A percentile compares a stretch with the other conserved stretches of the same genome.
Evolutionary conservation across 352 stramenopile species (phyloP).

Genomic region (Phytophthora syringae): DNA sequence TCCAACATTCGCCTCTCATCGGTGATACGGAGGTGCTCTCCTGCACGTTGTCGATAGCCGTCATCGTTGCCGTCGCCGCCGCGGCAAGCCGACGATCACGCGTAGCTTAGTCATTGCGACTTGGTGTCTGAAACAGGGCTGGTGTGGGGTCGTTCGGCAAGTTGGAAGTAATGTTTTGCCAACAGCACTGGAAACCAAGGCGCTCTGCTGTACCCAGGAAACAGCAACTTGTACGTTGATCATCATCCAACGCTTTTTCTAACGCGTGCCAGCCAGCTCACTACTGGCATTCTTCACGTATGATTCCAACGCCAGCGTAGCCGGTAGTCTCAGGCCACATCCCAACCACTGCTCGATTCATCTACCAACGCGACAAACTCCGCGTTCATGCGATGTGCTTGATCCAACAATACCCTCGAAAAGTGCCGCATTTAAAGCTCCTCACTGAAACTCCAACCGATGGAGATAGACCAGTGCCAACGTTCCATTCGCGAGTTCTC

Average conservation of each 20-base stretch:
- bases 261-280: constrained; percentile 2
- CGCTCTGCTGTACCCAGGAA: too few relatives aligned
- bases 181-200: too few relatives aligned
- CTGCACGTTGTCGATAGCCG: constrained; percentile 10
- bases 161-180: constrained; percentile 17
- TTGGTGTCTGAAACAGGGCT: not conserved
- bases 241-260: constrained; percentile 15
- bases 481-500: too few relatives aligned
- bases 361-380: too few relatives aligned
- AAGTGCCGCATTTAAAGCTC: too few relatives aligned
- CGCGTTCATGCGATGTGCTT: too few relatives aligned
- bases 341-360: not conserved
- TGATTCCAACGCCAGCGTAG: constrained; percentile 1
- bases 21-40: constrained; percentile 7
- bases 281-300: too few relatives aligned
- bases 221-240: not conserved
- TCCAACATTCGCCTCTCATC: constrained; percentile 7
- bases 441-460: too few relatives aligned
- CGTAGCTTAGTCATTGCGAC: constrained; percentile 24
- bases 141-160: constrained; percentile 4
- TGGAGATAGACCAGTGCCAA: too few relatives aligned
- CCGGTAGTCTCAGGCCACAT: constrained; percentile 12
- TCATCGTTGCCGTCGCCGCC: constrained; percentile 14
- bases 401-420: too few relatives aligned
- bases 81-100: constrained; percentile 15